A percentile compares a stretch with the other conserved stretches of the same genome.
These are phyloP conservation scores for Daldinia vernicosa DNA, from an alignment of 495 filamentous ascomycete species.

Conservation along the genomic window DNA sequence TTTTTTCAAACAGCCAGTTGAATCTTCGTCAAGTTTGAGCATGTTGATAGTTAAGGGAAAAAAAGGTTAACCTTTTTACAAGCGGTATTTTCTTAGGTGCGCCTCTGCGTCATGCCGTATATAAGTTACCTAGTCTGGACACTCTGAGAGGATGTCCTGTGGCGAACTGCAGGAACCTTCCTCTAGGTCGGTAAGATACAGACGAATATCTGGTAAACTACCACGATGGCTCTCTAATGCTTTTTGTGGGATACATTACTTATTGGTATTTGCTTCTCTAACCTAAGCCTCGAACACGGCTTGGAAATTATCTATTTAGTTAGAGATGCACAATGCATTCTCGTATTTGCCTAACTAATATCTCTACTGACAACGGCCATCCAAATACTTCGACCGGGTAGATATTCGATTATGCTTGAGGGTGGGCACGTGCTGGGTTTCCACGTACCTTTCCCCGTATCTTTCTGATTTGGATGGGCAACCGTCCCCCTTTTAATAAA, in stretches of 20 bases:
- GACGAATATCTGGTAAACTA: neutral
- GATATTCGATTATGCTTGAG: slow-evolving; percentile 7
- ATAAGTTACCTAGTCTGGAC: neutral
- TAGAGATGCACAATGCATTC: neutral
- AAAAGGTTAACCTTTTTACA: slow-evolving; percentile 5
- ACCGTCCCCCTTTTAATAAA: slow-evolving; percentile 14
- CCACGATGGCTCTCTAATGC: neutral
- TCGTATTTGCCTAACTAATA: neutral
- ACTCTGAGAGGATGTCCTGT: slow-evolving; percentile 14
- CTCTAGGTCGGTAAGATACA: slow-evolving; percentile 24
- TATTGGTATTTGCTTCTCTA: neutral
- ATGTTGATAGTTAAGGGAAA: neutral
- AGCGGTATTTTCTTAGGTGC: slow-evolving; percentile 32
- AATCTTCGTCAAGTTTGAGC: neutral
- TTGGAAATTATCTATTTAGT: neutral
- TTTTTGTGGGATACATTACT: neutral
- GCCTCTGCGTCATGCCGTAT: slow-evolving; percentile 31
- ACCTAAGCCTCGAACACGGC: neutral
- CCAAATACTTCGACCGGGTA: neutral
- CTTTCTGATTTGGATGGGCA: slow-evolving; percentile 6
- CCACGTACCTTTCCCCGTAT: slow-evolving; percentile 2
- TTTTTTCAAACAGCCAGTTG: neutral
- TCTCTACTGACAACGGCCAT: neutral
- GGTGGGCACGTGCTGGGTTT: slow-evolving; percentile 14
- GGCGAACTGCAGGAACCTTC: slow-evolving; percentile 38